phyloP scores from a whole-genome alignment of 768 basidiomycete species.

The Tylopilus plumbeoviolaceoides region DNA sequence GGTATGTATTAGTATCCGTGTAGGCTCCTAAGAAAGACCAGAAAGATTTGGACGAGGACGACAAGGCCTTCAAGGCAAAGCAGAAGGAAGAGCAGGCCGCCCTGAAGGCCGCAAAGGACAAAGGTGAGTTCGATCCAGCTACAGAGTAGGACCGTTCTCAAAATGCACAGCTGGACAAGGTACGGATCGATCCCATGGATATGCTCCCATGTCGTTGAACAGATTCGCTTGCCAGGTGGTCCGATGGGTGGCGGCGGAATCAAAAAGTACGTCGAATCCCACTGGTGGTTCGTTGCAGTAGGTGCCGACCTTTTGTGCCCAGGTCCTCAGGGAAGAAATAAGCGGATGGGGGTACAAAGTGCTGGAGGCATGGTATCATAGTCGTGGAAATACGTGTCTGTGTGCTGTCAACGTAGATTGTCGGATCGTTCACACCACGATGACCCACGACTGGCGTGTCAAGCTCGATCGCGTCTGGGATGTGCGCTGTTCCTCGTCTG shows the following conservation, averaged over 20 bases:
- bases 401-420: conserved; percentile 1
- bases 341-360: conserved; percentile 4
- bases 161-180: conserved; percentile 27
- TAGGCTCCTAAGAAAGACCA: conserved; percentile 84
- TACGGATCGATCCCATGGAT: conserved; percentile 8
- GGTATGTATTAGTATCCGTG: neutral
- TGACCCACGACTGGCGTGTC: conserved; percentile 20
- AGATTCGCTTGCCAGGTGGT: conserved; percentile 44
- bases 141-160: neutral
- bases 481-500: conserved; percentile 15
- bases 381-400: conserved; percentile 4
- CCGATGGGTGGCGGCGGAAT: conserved; percentile 58
- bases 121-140: conserved; percentile 44
- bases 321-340: conserved; percentile 78
- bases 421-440: conserved; percentile 1
- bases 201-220: conserved; percentile 6
- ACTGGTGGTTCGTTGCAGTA: conserved; percentile 2
- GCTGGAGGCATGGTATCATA: neutral
- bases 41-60: conserved; percentile 68
- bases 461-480: conserved; percentile 27
- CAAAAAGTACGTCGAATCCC: conserved; percentile 66
- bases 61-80: conserved; percentile 68
- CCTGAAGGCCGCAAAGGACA: conserved; percentile 66
- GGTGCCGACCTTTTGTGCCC: conserved; percentile 7
- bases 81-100: conserved; percentile 73